These are phyloP conservation scores for Colletotrichum trifolii DNA, from an alignment of 2,329 filamentous ascomycete genomes.

Conservation along the genomic window DNA sequence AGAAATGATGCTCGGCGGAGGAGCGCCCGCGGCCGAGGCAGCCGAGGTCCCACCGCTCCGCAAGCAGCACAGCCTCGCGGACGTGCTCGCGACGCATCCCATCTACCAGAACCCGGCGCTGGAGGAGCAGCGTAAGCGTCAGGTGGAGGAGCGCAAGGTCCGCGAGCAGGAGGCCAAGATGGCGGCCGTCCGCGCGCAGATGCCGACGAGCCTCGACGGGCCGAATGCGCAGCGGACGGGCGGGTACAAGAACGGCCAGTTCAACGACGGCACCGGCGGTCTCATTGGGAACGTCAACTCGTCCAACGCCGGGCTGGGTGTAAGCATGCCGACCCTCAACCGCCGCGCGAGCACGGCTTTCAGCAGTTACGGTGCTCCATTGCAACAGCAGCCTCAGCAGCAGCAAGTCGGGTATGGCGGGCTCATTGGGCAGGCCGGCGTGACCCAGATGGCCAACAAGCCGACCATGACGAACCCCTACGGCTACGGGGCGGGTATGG, in stretches of 20 bases:
- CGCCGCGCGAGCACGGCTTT: conserved; percentile 43
- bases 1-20: conserved; percentile 57
- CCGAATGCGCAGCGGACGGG: conserved; percentile 50
- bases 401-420: conserved; percentile 37
- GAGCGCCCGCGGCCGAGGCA: conserved; percentile 44
- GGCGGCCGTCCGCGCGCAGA: conserved; percentile 59
- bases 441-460: conserved; percentile 24
- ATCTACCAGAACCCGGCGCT: conserved; percentile 52
- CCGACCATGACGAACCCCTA: conserved; percentile 18
- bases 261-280: conserved; percentile 64
- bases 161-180: conserved; percentile 60
- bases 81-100: conserved; percentile 63
- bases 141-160: conserved; percentile 53
- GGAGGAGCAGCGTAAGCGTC: conserved; percentile 52
- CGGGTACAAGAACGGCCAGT: conserved; percentile 63
- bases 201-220: conserved; percentile 55
- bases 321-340: conserved; percentile 38
- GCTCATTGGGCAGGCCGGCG: conserved; percentile 22
- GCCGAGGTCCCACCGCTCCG: conserved; percentile 42
- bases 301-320: conserved; percentile 42
- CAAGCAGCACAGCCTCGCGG: conserved; percentile 65
- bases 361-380: conserved; percentile 44
- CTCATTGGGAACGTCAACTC: conserved; percentile 39
- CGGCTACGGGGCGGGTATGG: conserved; percentile 36
- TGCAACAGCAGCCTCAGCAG: conserved; percentile 11